Percentiles rank a stretch among this genome's conserved stretches.
phyloP scores from a whole-genome alignment of 768 basidiomycete genomes.

The Podaxis rugospora region DNA sequence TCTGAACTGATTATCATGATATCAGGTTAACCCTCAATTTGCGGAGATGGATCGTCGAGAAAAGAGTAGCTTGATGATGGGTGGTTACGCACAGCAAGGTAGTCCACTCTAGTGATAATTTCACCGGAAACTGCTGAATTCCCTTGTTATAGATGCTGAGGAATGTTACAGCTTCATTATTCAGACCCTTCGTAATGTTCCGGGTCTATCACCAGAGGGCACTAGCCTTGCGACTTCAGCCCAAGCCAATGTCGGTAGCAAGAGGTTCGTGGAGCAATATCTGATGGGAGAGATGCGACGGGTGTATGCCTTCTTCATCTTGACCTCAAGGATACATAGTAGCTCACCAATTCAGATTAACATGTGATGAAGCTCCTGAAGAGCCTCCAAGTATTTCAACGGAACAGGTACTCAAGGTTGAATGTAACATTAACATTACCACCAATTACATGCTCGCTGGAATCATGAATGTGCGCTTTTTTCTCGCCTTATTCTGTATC shows the following conservation, averaged over 20 bases:
- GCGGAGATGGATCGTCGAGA: slow-evolving; percentile 58
- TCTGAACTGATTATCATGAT: background rate
- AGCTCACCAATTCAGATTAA: slow-evolving; percentile 46
- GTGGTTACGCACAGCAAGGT: slow-evolving; percentile 80
- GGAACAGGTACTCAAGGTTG: slow-evolving; percentile 83
- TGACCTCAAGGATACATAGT: background rate
- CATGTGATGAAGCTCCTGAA: slow-evolving; percentile 77
- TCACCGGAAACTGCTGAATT: background rate
- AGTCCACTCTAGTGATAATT: slow-evolving; percentile 22
- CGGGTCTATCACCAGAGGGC: slow-evolving; percentile 37
- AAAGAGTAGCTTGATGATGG: slow-evolving; percentile 28
- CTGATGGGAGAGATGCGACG: slow-evolving; percentile 75
- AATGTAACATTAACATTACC: slow-evolving; percentile 82
- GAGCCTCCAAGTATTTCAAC: slow-evolving; percentile 59
- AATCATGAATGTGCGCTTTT: slow-evolving; percentile 61
- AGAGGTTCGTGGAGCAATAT: slow-evolving; percentile 75
- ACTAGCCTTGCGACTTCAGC: slow-evolving; percentile 21
- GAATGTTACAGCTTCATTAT: slow-evolving; percentile 83
- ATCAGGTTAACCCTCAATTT: slow-evolving; percentile 81
- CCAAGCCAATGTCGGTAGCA: slow-evolving; percentile 26
- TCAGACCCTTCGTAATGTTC: slow-evolving; percentile 67
- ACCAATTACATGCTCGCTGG: slow-evolving; percentile 91
- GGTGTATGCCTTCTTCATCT: slow-evolving; percentile 36
- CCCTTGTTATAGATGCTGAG: slow-evolving; percentile 63
- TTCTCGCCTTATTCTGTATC: background rate